Percentiles rank a stretch among this genome's conserved stretches.
Conservation (phyloP, 2,329 filamentous ascomycete genomes). For the Trichothecium roseum region DNA sequence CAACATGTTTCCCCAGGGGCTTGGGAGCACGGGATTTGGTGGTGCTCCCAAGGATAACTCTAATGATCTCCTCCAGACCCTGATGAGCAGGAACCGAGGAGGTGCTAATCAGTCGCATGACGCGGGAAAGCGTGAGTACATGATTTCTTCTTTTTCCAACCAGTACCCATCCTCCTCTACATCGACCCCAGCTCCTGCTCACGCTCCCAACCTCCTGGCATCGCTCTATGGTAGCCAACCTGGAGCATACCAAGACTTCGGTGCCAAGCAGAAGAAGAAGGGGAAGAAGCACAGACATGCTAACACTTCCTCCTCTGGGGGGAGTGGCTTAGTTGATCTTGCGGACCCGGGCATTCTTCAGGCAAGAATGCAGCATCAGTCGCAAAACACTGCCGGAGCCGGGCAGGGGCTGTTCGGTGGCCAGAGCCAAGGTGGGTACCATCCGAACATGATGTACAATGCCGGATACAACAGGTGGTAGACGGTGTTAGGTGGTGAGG, state of each 20-base stretch:
- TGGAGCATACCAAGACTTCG: conserved; percentile 82
- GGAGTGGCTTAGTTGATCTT: conserved; percentile 99
- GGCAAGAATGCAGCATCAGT: conserved; percentile 87
- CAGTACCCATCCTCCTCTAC: conserved; percentile 74
- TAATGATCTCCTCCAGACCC: conserved; percentile 60
- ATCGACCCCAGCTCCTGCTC: conserved; percentile 78
- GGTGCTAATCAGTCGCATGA: conserved; percentile 66
- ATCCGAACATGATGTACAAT: conserved; percentile 74
- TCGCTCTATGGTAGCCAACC: conserved; percentile 83
- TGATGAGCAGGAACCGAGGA: conserved; percentile 62
- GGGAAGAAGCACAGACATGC: conserved; percentile 99
- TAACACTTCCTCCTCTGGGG: conserved; percentile 99
- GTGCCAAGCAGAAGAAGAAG: conserved; percentile 99
- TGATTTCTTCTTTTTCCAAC: conserved; percentile 85
- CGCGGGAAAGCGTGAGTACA: conserved; percentile 95
- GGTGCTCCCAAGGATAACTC: conserved; percentile 60
- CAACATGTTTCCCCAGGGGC: conserved; percentile 84
- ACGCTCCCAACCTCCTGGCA: conserved; percentile 82
- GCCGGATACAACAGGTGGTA: conserved; percentile 19
- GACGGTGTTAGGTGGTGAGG: conserved; percentile 6
- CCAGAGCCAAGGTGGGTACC: conserved; percentile 92
- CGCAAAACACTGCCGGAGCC: conserved; percentile 71
- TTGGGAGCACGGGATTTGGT: conserved; percentile 63
- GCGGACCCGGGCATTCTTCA: conserved; percentile 99
- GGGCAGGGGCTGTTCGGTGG: conserved; percentile 85